These are phyloP conservation scores for Fagopyrum homotropicum DNA, from an alignment of 148 eudicot genomes.

Conservation along the genomic window DNA sequence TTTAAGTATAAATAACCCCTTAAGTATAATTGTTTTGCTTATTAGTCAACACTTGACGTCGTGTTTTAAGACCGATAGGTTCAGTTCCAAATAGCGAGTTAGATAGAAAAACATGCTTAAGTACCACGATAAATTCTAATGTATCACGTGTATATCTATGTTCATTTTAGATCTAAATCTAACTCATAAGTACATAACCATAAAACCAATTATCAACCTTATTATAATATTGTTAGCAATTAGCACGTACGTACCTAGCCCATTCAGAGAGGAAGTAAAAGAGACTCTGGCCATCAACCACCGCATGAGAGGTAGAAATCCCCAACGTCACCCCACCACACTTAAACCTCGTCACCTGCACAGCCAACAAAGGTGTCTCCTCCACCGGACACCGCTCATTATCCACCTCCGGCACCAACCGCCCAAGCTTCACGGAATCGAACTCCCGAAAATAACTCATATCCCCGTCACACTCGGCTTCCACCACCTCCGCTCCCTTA, in stretches of 20 bases:
- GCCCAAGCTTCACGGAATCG: conserved; percentile 5
- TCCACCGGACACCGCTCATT: conserved; percentile 14
- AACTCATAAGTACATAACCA: too few species aligned
- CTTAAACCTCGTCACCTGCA: conserved; percentile 38
- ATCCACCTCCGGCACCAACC: conserved; percentile 21
- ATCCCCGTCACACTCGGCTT: conserved; percentile 28
- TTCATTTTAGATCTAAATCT: too few species aligned
- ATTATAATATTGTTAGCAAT: too few species aligned
- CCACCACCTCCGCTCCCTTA: conserved; percentile 31
- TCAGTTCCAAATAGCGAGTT: too few species aligned
- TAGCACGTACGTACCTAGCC: conserved; percentile 19
- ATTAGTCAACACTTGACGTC: too few species aligned
- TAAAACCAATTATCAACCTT: too few species aligned
- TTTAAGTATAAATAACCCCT: too few species aligned
- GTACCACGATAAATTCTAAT: too few species aligned
- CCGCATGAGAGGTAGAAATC: conserved; percentile 22
- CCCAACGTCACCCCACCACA: conserved; percentile 46
- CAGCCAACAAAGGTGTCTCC: conserved; percentile 25
- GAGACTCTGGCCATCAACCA: conserved; percentile 31
- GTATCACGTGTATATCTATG: too few species aligned
- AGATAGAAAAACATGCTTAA: too few species aligned
- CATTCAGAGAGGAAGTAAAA: conserved; percentile 33
- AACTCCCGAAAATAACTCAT: conserved; percentile 29
- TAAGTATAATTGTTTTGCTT: too few species aligned
- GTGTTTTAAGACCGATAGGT: too few species aligned